These are phyloP conservation scores for Chalciporus chontae DNA, from an alignment of 768 basidiomycete genomes.

Conservation along the genomic window DNA sequence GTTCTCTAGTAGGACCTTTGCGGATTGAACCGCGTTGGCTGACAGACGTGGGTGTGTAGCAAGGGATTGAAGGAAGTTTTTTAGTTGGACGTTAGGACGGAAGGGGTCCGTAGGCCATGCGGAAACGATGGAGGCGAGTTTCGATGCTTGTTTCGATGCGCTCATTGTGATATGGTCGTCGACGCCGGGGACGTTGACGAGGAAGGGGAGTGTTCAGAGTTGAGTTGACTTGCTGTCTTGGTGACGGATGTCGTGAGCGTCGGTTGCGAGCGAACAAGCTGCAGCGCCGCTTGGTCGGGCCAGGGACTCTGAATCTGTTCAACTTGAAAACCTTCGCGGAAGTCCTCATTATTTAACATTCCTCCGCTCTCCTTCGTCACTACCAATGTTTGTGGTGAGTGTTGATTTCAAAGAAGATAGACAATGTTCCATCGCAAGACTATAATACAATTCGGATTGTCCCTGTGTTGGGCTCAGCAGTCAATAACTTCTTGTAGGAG, in stretches of 20 bases:
- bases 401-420: too few relatives aligned
- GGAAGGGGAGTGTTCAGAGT: not conserved
- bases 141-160: conserved; percentile 41
- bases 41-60: conserved; percentile 68
- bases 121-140: conserved; percentile 53
- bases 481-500: not conserved
- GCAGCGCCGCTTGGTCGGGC: not conserved
- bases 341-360: not conserved
- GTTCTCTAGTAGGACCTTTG: conserved; percentile 52
- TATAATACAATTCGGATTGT: not conserved
- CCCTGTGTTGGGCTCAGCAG: not conserved
- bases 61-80: conserved; percentile 59
- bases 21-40: conserved; percentile 54
- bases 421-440: too few relatives aligned
- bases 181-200: not conserved
- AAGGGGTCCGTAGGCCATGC: conserved; percentile 73
- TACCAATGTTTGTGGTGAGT: too few relatives aligned
- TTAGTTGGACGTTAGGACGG: conserved; percentile 72
- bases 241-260: not conserved
- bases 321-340: conserved; percentile 26
- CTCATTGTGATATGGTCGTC: conserved; percentile 16
- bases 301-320: conserved; percentile 11
- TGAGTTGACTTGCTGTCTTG: too few relatives aligned
- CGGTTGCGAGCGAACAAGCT: not conserved
- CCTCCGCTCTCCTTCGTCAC: not conserved